Base-by-base conservation (phyloP, 2,329 filamentous ascomycete genomes). In the Colletotrichum tamarilloi region DNA sequence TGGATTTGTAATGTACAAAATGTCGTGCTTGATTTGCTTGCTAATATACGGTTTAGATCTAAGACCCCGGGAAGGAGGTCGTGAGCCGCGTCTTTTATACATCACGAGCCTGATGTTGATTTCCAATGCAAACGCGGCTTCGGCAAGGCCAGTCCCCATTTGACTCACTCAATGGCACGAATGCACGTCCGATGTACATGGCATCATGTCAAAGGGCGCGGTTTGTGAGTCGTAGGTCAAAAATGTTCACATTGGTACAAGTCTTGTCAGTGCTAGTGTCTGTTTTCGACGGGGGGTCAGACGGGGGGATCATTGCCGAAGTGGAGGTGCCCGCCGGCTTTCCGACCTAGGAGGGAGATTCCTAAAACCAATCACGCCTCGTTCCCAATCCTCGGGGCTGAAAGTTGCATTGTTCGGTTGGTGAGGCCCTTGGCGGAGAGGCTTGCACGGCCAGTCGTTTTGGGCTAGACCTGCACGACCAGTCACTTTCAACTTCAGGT, bases 201-300 rank as follows among this genome's bases (percentile, higher is more conserved):
- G 71, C 67, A 66, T 71, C 67, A 60, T 71, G n/a, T 53, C 67
- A 24, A 73, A 73, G 71, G 71, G 71, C 71, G 71, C 60, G 42
- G 42, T 22, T 22, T 49, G 19, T 49, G 42, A 49, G 35, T 35
- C 26, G 30, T 72, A 24, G 19, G 67, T 24, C 9, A 53, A 22
- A 63, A 35, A 19, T 19, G 42, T 32, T 12, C 52, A 24, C 42
- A n/a, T 30, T 60, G 60, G 69, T 53, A 32, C 66, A 28, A 49
- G 66, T 24, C 28, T 24, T 52, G 26, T 19, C 55, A 49, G 12
- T 60, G 55, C 32, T 73, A 63, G 66, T 42, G 64, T 35, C 42
- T n/a, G 24, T 52, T 62, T 62, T 52, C 28, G 35, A 49, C 4
- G 5, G 24, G 35, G 35, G 26, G 66, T 73, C 46, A 70, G 70